A percentile compares a stretch with the other conserved stretches of the same genome.
phyloP scores from a whole-genome alignment of 345 rosid genomes.

The Noccaea bulbosa region DNA sequence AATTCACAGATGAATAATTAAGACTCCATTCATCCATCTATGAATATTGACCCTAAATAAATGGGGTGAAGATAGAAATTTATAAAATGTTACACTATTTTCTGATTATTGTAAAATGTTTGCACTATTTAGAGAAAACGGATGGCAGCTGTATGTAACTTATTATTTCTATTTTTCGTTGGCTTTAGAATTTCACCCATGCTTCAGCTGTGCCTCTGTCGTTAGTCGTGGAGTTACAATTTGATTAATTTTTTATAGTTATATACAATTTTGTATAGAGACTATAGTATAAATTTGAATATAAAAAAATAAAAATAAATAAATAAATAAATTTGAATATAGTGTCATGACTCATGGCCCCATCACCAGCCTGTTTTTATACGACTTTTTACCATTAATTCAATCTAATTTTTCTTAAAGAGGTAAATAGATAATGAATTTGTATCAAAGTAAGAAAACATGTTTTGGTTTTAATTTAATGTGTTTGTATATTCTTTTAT shows the following conservation, averaged over 20 bases:
- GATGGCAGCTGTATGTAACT: conserved; percentile 43
- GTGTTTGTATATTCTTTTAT: background rate
- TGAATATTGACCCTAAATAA: conserved; percentile 7
- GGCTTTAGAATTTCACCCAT: conserved; percentile 35
- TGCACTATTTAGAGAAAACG: conserved; percentile 11
- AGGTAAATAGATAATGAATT: conserved; percentile 21
- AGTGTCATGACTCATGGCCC: conserved; percentile 31
- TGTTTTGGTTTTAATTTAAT: conserved; percentile 2
- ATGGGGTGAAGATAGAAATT: background rate
- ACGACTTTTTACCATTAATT: conserved; percentile 18
- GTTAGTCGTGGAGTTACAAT: conserved; percentile 29
- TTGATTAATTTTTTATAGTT: background rate
- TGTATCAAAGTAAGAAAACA: conserved; percentile 30
- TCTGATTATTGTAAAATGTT: conserved; percentile 6
- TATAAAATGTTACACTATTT: background rate
- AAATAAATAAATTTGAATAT: background rate
- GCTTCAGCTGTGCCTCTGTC: conserved; percentile 42
- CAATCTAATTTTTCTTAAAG: background rate
- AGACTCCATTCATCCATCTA: background rate
- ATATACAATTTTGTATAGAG: background rate
- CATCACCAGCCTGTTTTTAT: conserved; percentile 42
- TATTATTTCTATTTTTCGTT: conserved; percentile 5
- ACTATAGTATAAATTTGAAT: background rate
- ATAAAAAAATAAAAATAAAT: too few species aligned
- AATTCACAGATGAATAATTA: background rate